Evolutionary conservation across 441 rosid species (phyloP).

Genomic region (Bocquillonia castaneifolia): DNA sequence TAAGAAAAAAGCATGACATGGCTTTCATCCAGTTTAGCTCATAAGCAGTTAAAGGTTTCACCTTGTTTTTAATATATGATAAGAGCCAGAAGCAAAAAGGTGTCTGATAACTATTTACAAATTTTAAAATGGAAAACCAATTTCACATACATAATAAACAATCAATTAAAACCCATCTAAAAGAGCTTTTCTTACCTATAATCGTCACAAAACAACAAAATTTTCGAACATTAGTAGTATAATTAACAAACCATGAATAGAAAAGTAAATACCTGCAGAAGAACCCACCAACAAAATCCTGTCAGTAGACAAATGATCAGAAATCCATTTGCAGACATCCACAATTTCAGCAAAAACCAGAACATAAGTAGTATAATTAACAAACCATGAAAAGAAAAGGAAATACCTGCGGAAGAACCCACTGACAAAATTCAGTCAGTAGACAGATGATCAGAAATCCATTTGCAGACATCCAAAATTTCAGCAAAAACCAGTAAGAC

Average conservation of each 20-base stretch:
- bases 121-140: background rate
- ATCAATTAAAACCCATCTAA: too few relatives aligned
- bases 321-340: slow-evolving; percentile 78
- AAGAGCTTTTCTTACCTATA: too few relatives aligned
- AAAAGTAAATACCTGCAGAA: slow-evolving; percentile 60
- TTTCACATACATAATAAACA: too few relatives aligned
- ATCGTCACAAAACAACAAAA: too few relatives aligned
- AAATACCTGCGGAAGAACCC: slow-evolving; percentile 86
- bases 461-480: slow-evolving; percentile 82
- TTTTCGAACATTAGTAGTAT: too few relatives aligned
- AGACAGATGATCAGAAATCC: slow-evolving; percentile 47
- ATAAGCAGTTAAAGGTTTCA: background rate
- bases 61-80: background rate
- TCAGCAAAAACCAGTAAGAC: slow-evolving; percentile 83
- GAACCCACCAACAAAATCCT: slow-evolving; percentile 86
- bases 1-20: too few relatives aligned
- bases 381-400: slow-evolving; percentile 1
- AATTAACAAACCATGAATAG: too few relatives aligned
- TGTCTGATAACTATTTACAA: background rate
- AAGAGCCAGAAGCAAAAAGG: background rate
- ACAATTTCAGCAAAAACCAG: too few relatives aligned
- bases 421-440: slow-evolving; percentile 64
- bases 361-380: too few relatives aligned
- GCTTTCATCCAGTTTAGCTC: background rate
- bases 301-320: slow-evolving; percentile 33